Conservation (phyloP, 2,329 filamentous ascomycete genomes). For the Neobulgaria alba region DNA sequence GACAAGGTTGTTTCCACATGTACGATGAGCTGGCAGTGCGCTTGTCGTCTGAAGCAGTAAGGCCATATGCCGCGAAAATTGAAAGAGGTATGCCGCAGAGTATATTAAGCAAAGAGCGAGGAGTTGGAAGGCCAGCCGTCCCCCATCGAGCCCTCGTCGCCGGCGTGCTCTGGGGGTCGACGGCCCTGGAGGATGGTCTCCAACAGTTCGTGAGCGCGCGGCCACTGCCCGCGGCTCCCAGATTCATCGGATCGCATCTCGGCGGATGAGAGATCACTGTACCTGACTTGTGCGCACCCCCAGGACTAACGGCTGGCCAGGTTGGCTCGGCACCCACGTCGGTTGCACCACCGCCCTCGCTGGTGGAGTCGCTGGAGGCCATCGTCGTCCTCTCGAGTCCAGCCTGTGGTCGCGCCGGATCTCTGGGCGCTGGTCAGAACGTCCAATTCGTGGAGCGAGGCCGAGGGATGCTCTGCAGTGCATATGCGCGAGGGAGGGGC, state of each 20-base stretch:
- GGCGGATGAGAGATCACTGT: background rate
- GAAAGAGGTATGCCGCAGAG: constrained; percentile 30
- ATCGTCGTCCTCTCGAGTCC: background rate
- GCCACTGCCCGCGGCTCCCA: background rate
- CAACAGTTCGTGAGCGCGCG: no score
- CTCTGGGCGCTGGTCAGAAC: background rate
- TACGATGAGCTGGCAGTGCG: constrained; percentile 73
- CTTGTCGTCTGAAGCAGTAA: constrained; percentile 45
- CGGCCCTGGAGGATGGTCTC: background rate
- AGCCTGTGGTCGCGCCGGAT: background rate
- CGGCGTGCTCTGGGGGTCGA: background rate
- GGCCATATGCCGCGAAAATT: constrained; percentile 39
- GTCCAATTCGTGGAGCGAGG: constrained; percentile 12
- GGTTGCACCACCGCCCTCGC: no score
- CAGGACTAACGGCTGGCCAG: background rate
- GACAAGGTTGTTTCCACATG: constrained; percentile 44
- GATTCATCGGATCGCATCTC: background rate
- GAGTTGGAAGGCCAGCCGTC: no score
- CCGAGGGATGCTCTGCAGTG: constrained; percentile 14
- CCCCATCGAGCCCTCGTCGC: background rate
- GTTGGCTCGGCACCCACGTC: background rate
- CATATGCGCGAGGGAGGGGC: constrained; percentile 1
- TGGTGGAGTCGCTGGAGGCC: no score
- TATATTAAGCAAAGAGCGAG: constrained; percentile 25
- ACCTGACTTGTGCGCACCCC: constrained; percentile 4